A percentile compares a stretch with the other conserved stretches of the same genome.
These are phyloP conservation scores for Galerina marginata DNA, from an alignment of 768 basidiomycete species.

Conservation along the genomic window DNA sequence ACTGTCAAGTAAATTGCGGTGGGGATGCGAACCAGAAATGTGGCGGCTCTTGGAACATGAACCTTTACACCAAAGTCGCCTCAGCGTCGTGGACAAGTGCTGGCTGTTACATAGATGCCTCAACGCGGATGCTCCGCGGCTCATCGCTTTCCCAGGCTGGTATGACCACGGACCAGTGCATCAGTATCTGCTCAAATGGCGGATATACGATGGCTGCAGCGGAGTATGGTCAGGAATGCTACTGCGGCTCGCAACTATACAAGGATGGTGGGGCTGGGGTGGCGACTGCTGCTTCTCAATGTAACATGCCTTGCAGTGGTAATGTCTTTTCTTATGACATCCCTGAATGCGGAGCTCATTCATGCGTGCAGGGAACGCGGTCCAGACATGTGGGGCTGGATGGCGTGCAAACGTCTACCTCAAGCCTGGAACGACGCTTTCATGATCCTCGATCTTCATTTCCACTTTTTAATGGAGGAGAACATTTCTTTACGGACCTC, in stretches of 20 bases:
- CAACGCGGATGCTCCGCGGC: slow-evolving; percentile 35
- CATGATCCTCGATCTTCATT: slow-evolving; percentile 1
- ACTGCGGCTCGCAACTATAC: slow-evolving; percentile 36
- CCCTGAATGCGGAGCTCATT: too few relatives aligned
- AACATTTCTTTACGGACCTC: too few relatives aligned
- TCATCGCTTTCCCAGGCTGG: slow-evolving; percentile 19
- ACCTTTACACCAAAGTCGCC: slow-evolving; percentile 30
- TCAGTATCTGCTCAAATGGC: slow-evolving; percentile 28
- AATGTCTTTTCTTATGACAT: slow-evolving; percentile 5
- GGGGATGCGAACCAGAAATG: slow-evolving; percentile 36
- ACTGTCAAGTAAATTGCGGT: slow-evolving; percentile 26
- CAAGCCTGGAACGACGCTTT: slow-evolving; percentile 23
- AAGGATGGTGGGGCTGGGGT: slow-evolving; percentile 28
- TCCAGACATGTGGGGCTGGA: slow-evolving; percentile 35
- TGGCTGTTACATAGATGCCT: slow-evolving; percentile 39
- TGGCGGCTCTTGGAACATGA: slow-evolving; percentile 38
- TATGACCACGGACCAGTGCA: slow-evolving; percentile 39
- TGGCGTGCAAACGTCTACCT: slow-evolving; percentile 38
- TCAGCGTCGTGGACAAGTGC: slow-evolving; percentile 31
- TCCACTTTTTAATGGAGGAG: not conserved
- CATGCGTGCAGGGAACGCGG: slow-evolving; percentile 24
- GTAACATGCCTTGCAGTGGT: slow-evolving; percentile 39
- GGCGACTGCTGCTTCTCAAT: slow-evolving; percentile 24
- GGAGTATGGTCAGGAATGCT: slow-evolving; percentile 40
- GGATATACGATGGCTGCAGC: slow-evolving; percentile 40